phyloP scores from a whole-genome alignment of 805 yeast genomes.

The Metschnikowia kofuensis region DNA sequence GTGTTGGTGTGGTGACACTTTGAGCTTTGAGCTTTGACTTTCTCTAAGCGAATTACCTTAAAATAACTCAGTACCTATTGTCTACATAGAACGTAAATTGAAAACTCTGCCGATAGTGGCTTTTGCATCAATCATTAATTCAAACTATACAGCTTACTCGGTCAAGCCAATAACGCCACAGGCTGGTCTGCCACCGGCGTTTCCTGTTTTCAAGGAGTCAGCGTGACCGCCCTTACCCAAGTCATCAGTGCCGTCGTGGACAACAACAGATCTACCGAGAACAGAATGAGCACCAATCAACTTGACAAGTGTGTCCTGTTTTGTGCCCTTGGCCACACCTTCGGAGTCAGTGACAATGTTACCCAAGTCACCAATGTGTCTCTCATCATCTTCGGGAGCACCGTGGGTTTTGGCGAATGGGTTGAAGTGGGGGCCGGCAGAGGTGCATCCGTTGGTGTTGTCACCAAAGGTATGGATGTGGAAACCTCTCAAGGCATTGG shows the following conservation, averaged over 20 bases:
- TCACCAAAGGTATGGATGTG: slow-evolving; percentile 98
- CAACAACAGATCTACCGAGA: slow-evolving; percentile 92
- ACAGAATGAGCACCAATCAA: slow-evolving; percentile 85
- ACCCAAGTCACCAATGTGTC: slow-evolving; percentile 97
- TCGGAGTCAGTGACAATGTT: slow-evolving; percentile 82
- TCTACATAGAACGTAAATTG: not conserved
- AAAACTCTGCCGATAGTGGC: not conserved
- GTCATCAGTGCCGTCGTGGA: slow-evolving; percentile 91
- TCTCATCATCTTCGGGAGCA: slow-evolving; percentile 75
- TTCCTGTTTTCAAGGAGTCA: slow-evolving; percentile 92
- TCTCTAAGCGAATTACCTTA: no score
- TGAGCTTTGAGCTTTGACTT: no score
- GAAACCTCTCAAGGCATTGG: slow-evolving; percentile 93
- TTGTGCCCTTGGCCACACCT: slow-evolving; percentile 90
- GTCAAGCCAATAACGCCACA: slow-evolving; percentile 95
- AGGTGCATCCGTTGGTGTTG: slow-evolving; percentile 98
- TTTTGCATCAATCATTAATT: slow-evolving; percentile 7
- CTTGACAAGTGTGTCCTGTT: slow-evolving; percentile 73
- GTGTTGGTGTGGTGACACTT: slow-evolving; percentile 7
- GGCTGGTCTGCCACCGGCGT: slow-evolving; percentile 97
- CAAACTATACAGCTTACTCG: slow-evolving; percentile 21
- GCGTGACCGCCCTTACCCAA: slow-evolving; percentile 92
- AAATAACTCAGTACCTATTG: no score
- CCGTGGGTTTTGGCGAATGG: slow-evolving; percentile 89
- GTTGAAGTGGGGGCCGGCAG: slow-evolving; percentile 97